Evolutionary conservation across 73 alveolate species (phyloP), one percentile per base, ranked within the genome.

Genomic region (Paramecium caudatum): DNA sequence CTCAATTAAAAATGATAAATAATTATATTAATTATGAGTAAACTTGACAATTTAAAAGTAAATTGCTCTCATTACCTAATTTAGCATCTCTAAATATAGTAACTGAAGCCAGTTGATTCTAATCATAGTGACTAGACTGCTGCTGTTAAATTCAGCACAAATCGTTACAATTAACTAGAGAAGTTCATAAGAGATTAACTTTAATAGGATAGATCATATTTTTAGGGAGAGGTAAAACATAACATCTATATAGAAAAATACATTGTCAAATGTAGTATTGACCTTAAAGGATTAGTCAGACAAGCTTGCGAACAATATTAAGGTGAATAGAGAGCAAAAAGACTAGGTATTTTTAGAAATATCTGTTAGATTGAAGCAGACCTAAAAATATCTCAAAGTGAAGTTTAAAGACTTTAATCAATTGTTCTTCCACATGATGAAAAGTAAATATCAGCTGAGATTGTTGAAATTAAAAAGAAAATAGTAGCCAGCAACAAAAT

Each of bases 311-410:
- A n/a, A n/a, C n/a, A n/a, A 55, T 55, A 27, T 55, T 27, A 15
- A 55, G 1, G 80, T 55, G 80, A 55, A 55, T 23, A 55, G 80
- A 21, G 80, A 55, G 30, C 30, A 21, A 55, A 55, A 55, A 55
- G 10, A 55, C 23, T 55, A 16, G 30, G 80, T 55, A 55, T 27
- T 23, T 13, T 5, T 55, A 10, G 30, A 55, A 27, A 55, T 55
- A 55, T 55, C 80, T 55, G 80, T 55, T 55, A 55, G 80, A 55
- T 55, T 23, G 80, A 55, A 55, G 80, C 80, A 27, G 80, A 55
- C 45, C 80, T 55, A 55, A 55, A 55, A 55, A 25, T 55, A 55
- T 55, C 80, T 55, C 46, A 55, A 4, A 49, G 34, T 4, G 83
- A 65, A 5, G 19, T 65, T 10, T 15, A 33, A 17, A 65, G 15